Conservation (phyloP, 257 asterid species). For the Perilla frutescens region DNA sequence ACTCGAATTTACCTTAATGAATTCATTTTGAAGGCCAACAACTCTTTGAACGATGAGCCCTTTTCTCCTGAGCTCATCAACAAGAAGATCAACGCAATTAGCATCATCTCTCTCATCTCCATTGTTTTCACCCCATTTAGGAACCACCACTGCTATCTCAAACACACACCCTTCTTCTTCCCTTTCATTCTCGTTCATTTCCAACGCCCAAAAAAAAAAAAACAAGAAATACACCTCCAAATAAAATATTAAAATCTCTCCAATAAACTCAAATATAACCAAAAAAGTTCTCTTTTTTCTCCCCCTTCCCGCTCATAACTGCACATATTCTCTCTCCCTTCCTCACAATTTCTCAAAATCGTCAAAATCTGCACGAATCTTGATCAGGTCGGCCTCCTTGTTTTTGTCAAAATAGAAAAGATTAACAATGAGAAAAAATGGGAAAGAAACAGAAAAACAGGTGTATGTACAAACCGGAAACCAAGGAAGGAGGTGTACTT, state of each 20-base stretch:
- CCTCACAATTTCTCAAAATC: conserved; percentile 7
- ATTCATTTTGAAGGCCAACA: conserved; percentile 80
- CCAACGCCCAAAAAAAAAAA: conserved; percentile 36
- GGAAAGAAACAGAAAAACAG: conserved; percentile 38
- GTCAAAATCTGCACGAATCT: conserved; percentile 33
- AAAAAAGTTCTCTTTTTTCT: conserved; percentile 4
- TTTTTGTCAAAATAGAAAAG: conserved; percentile 30
- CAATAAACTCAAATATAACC: conserved; percentile 24
- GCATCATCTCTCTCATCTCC: conserved; percentile 35
- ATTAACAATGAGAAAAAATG: conserved; percentile 23
- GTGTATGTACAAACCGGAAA: conserved; percentile 48
- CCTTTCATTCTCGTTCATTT: conserved; percentile 60
- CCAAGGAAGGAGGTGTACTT: conserved; percentile 46
- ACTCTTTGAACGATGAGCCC: conserved; percentile 82
- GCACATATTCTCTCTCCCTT: conserved; percentile 21
- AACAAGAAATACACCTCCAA: conserved; percentile 29
- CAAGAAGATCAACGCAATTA: conserved; percentile 72
- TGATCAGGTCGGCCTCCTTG: conserved; percentile 38
- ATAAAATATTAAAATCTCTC: conserved; percentile 4
- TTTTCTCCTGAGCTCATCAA: conserved; percentile 57
- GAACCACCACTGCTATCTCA: conserved; percentile 81
- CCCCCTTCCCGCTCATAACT: conserved; percentile 18
- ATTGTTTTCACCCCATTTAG: conserved; percentile 53
- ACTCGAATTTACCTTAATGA: conserved; percentile 62
- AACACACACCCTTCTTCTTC: conserved; percentile 68